Conservation (phyloP, 495 filamentous ascomycete species). For the Saxophila tyrrhenica region DNA sequence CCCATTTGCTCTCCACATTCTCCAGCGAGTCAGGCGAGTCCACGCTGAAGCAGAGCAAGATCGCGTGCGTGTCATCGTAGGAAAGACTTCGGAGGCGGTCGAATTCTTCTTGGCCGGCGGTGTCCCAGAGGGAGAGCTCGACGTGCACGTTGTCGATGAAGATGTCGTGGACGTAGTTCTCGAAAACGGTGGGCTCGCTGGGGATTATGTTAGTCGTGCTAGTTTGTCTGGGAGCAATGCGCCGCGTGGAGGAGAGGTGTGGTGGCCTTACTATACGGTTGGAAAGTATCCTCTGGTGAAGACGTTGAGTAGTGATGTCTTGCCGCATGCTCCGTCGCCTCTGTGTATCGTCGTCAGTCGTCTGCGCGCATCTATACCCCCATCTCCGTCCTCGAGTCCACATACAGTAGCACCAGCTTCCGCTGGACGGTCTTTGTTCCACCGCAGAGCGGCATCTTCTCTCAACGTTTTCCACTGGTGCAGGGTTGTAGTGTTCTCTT, state of each 20-base stretch:
- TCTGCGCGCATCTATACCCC: not conserved
- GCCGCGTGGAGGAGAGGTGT: not conserved
- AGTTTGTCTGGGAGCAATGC: slow-evolving; percentile 23
- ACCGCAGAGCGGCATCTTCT: slow-evolving; percentile 50
- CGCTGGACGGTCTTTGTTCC: slow-evolving; percentile 75
- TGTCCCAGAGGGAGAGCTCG: slow-evolving; percentile 96
- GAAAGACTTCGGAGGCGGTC: slow-evolving; percentile 89
- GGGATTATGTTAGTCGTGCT: slow-evolving; percentile 2
- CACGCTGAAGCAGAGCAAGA: slow-evolving; percentile 97
- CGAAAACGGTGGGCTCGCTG: slow-evolving; percentile 93
- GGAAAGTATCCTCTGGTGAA: slow-evolving; percentile 98
- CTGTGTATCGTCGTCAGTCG: slow-evolving; percentile 31
- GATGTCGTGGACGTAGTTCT: slow-evolving; percentile 99
- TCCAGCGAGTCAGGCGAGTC: slow-evolving; percentile 93
- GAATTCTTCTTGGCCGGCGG: slow-evolving; percentile 97
- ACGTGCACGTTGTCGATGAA: slow-evolving; percentile 96
- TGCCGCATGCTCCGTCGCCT: slow-evolving; percentile 95
- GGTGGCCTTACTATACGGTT: slow-evolving; percentile 69
- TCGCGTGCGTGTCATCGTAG: slow-evolving; percentile 94
- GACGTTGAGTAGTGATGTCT: slow-evolving; percentile 93
- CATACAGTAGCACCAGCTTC: slow-evolving; percentile 93
- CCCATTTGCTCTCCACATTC: slow-evolving; percentile 97
- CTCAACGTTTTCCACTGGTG: not conserved
- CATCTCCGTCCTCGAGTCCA: slow-evolving; percentile 19
- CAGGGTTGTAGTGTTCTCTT: not conserved